Base-by-base conservation (phyloP, 257 asterid species). In the Solanum pinnatisectum region DNA sequence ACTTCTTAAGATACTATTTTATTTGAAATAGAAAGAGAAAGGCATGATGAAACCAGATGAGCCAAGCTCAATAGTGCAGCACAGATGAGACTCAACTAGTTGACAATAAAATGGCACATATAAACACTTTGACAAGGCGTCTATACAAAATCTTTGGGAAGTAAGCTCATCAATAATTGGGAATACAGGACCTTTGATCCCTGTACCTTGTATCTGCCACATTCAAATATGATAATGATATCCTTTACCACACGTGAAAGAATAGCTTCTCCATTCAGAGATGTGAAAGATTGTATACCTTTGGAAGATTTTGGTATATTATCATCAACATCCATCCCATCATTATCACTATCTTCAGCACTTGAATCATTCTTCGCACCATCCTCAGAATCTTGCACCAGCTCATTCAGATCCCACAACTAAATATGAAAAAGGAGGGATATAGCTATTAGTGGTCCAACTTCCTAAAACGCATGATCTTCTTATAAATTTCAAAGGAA, bases 381-480 rank as follows among this genome's bases (percentile, higher is more conserved):
- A 86, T 87, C 89, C 90, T 87, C 93, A 90, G 96, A 89, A 44
- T 89, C 94, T 95, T 93, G 95, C 87, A 96, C 87, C 93, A 95
- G 87, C 49, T 93, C 95, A 37, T 96, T 96, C 88, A 96, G 88
- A 92, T 96, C 94, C 98, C 98, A 95, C 42, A 96, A 88, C 98
- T 95, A 88, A 84, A 8, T 84, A 40, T 23, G 25, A 35, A 59
- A 36, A 67, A 37, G 65, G 72, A 65, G 78, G 18, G 73, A 78
- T 42, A 68, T 22, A 77, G 11, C 71, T 36, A 83, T 35, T 30
- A 18, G 27, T 9, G 37, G 25, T 42, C 60, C 83, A 70, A 23
- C 82, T 30, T 49, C 39, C 5, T 39, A 84, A 52, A 42, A 86
- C 27, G 76, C 67, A 52, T 27, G 14, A n/a, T 44, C 56, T 25